phyloP scores from a whole-genome alignment of 169 alveolate genomes.

The Eimeria praecox region DNA sequence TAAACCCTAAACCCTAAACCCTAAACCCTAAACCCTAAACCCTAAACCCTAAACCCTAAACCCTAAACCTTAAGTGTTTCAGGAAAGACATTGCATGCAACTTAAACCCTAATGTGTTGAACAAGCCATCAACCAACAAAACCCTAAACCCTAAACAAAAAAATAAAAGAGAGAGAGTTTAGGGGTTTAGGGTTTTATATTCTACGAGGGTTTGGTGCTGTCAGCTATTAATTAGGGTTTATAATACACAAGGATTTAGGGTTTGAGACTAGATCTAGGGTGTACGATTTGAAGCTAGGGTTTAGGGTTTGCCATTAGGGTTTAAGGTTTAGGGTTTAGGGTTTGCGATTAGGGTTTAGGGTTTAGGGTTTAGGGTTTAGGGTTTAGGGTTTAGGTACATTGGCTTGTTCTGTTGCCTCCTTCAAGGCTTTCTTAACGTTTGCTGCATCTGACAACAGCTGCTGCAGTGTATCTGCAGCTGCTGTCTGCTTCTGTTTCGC shows the following conservation, averaged over 20 bases:
- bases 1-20: slow-evolving; percentile 10
- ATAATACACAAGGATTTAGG: not conserved
- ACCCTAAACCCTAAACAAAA: no score
- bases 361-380: slow-evolving; percentile 23
- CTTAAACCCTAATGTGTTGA: no score
- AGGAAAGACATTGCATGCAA: not conserved
- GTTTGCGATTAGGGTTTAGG: not conserved
- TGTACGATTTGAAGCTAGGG: no score
- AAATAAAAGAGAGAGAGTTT: no score
- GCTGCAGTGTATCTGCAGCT: slow-evolving; percentile 62
- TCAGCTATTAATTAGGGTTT: no score
- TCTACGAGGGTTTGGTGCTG: no score
- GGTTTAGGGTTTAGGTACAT: no score
- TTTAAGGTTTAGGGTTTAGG: not conserved
- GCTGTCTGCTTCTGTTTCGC: slow-evolving; percentile 52
- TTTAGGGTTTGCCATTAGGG: no score
- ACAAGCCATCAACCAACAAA: no score
- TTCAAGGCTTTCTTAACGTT: not conserved
- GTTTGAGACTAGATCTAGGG: not conserved
- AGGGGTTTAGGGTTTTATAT: no score
- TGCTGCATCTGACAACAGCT: slow-evolving; percentile 26
- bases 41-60: slow-evolving; percentile 11
- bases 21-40: slow-evolving; percentile 14
- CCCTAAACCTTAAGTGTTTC: not conserved
- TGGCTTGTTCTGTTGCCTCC: slow-evolving; percentile 19